Base-by-base conservation (phyloP, 2,329 filamentous ascomycete genomes). In the Endoconidiophora laricicola region DNA sequence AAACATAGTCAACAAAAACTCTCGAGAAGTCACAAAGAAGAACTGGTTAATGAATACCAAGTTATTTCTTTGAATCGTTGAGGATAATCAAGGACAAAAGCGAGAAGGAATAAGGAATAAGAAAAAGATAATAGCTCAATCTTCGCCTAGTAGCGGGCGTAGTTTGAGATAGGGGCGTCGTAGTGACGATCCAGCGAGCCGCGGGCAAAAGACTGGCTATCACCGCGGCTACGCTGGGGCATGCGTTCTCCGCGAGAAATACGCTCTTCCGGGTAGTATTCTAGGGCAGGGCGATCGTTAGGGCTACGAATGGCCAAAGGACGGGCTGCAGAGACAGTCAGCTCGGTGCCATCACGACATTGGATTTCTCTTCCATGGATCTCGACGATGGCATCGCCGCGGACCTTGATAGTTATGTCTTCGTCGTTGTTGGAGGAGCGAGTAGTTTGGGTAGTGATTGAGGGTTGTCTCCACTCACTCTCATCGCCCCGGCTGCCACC, bases 331-430 rank as follows among this genome's bases (percentile, higher is more conserved):
- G 67, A 66, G 55, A 78, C 72, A 55, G 72, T 77, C 56, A 81
- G 74, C 57, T 78, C 75, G 20, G 75, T 74, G 37, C 75, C 76
- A 46, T 77, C 72, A 38, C 60, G 65, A 58, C 73, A 78, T 56
- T 74, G 69, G 57, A 81, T 77, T 59, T 77, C 72, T 7, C 75
- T 67, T 24, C 71, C 70, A 37, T 71, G 71, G 23, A 78, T 67
- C 55, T 72, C 70, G 50, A 81, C 69, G 20, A 71, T 66, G n/a
- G 74, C 70, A 29, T 66, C 66, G 10, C 73, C 74, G 22, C 69
- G 72, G 44, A 81, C 67, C 55, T 74, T 74, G 60, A 81, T 79
- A 14, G 74, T 80, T 51, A 79, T 66, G 54, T 79, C 74, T 37
- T 79, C 74, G 49, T 74, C 71, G 26, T 33, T 33, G 14, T 55